Evolutionary conservation across 2,329 filamentous ascomycete genomes (phyloP), one percentile per base, ranked within the genome.

Genomic region (Fusarium lyarnte): DNA sequence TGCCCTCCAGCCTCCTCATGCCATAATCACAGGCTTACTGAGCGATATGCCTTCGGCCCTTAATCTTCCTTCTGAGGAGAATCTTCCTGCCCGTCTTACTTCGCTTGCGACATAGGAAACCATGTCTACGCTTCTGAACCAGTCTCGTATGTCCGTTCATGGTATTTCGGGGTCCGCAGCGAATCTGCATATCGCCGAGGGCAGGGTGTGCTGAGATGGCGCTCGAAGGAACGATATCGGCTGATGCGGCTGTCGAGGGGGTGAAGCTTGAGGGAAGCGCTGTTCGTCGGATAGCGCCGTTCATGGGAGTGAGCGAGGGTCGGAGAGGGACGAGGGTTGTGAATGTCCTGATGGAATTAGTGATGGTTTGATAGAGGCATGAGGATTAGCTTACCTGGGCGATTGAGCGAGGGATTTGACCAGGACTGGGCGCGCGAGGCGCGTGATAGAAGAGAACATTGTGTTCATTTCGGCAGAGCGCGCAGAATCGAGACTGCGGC

Each of bases 151-250:
- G 81, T 54, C 84, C 81, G 61, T 87, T 85, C 87, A 90, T 86
- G 36, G 87, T 90, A 76, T 88, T 85, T 66, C 88, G 85, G 52
- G 88, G 88, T 3, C 87, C 88, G 82, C 86, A 90, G 61, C 88
- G 87, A 71, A 90, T 81, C 81, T 89, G 88, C 78, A 80, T 79
- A 52, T 81, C 84, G 9, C 78, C 79, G n/a, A 90, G 80, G 13
- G 86, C 85, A 35, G 88, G 88, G 78, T 89, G 85, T 33, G 85
- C 78, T 17, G 87, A 85, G 71, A 90, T 84, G 66, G 85, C 78
- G 17, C 81, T 75, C 58, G 77, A 78, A 29, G 85, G 81, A 16
- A 89, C 83, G 25, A 89, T 66, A 69, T 89, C 87, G 33, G 81
- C 78, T 21, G 79, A 73, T 73, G 43, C 46, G 75, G 70, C 23